Conservation (phyloP, 768 basidiomycete species). For the Steccherinum ochraceum region DNA sequence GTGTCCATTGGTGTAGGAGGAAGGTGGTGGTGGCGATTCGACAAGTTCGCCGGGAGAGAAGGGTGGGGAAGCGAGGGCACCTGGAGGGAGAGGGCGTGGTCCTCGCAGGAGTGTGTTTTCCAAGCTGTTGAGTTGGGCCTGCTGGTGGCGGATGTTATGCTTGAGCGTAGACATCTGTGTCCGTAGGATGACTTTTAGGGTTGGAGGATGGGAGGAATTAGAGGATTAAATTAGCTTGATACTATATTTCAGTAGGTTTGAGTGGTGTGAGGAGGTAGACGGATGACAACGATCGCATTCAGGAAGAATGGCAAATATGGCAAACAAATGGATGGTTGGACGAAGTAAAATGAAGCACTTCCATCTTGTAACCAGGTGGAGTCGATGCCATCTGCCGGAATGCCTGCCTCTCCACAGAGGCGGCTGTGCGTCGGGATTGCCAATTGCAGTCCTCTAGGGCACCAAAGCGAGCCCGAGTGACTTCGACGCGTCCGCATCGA, state of each 20-base stretch:
- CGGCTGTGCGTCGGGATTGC: no score
- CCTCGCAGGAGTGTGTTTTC: slow-evolving; percentile 64
- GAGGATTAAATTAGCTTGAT: slow-evolving; percentile 7
- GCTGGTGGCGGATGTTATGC: slow-evolving; percentile 78
- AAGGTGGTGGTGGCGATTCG: slow-evolving; percentile 4
- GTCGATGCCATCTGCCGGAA: no score
- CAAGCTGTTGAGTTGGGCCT: slow-evolving; percentile 67
- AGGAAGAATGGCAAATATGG: no score
- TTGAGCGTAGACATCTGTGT: slow-evolving; percentile 78
- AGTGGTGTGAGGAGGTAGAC: slow-evolving; percentile 1
- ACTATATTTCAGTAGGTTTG: slow-evolving; percentile 12
- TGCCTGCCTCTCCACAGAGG: no score
- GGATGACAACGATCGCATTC: background rate
- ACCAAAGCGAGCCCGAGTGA: no score
- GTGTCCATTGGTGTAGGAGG: slow-evolving; percentile 25
- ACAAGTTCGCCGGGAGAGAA: slow-evolving; percentile 27
- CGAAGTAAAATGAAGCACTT: no score
- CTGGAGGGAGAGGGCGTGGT: slow-evolving; percentile 50
- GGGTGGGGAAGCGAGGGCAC: slow-evolving; percentile 34
- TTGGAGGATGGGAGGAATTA: background rate
- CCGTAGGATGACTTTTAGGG: slow-evolving; percentile 55
- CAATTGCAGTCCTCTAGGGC: no score
- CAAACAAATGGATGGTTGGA: no score
- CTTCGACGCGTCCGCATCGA: no score
- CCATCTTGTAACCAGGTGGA: no score